These are phyloP conservation scores for Neonectria punicea DNA, from an alignment of 2,329 filamentous ascomycete genomes.

Conservation along the genomic window DNA sequence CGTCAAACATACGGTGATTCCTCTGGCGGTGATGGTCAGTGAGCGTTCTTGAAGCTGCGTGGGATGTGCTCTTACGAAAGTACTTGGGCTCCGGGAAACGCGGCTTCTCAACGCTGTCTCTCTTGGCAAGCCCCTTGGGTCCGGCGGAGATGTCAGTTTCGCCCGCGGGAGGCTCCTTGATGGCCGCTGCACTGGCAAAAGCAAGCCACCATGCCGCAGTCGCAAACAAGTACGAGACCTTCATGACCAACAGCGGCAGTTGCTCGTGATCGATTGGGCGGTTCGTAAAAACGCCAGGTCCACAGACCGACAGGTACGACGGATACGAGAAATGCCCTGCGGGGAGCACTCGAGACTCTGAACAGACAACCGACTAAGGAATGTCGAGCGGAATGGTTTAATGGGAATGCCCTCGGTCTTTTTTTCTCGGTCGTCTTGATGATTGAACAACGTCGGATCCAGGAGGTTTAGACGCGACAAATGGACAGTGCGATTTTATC, in stretches of 20 bases:
- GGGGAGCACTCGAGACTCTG: background rate
- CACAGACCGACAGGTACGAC: background rate
- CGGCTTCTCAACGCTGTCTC: constrained; percentile 19
- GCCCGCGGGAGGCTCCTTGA: constrained; percentile 6
- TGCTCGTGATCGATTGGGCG: background rate
- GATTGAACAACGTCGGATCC: background rate
- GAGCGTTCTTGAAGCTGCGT: background rate
- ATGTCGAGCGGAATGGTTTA: background rate
- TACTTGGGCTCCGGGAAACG: constrained; percentile 32
- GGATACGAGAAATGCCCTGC: background rate
- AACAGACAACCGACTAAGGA: background rate
- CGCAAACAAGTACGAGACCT: constrained; percentile 2
- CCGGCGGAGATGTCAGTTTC: background rate
- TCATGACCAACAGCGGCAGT: constrained; percentile 10
- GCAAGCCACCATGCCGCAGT: constrained; percentile 14
- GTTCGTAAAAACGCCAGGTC: background rate
- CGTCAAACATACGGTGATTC: constrained; percentile 36
- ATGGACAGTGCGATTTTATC: constrained; percentile 11
- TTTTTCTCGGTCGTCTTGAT: constrained; percentile 7
- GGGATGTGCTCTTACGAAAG: constrained; percentile 26
- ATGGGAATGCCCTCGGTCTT: background rate
- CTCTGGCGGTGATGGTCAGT: constrained; percentile 27
- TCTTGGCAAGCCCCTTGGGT: constrained; percentile 10
- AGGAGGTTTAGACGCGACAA: background rate
- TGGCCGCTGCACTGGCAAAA: constrained; percentile 20